Conservation (phyloP, 176 grass and related monocot genomes). For the Paspalum notatum region DNA sequence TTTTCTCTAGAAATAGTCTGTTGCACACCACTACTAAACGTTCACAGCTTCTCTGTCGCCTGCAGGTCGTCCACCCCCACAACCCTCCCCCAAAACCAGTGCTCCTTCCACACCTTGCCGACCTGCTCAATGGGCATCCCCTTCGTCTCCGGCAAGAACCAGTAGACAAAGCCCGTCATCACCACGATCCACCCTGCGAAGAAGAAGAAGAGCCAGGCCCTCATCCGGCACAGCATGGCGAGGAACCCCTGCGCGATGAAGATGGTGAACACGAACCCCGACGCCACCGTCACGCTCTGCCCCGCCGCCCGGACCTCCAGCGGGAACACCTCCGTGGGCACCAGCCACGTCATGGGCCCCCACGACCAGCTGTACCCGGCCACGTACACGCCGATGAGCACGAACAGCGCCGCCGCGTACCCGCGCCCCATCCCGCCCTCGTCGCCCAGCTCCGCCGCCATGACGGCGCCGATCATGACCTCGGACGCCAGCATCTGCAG, state of each 20-base stretch:
- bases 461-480: constrained; percentile 31
- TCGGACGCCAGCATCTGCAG: constrained; percentile 46
- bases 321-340: constrained; percentile 56
- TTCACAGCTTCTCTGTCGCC: neutral
- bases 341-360: constrained; percentile 59
- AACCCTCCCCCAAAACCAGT: constrained; percentile 51
- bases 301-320: constrained; percentile 48
- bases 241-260: constrained; percentile 48
- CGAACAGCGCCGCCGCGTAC: constrained; percentile 23
- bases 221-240: constrained; percentile 48
- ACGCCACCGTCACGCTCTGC: constrained; percentile 38
- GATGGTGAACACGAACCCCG: constrained; percentile 40
- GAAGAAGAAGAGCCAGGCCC: constrained; percentile 54
- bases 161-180: constrained; percentile 43
- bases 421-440: constrained; percentile 10
- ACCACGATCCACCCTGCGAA: constrained; percentile 40
- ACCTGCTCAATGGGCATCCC: constrained; percentile 53
- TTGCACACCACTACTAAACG: no score
- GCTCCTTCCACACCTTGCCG: constrained; percentile 39
- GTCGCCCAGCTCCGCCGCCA: constrained; percentile 40
- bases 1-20: no score
- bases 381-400: constrained; percentile 49
- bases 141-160: constrained; percentile 49
- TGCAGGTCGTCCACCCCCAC: neutral
- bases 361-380: constrained; percentile 50